These are phyloP conservation scores for Cajanus cajan DNA, from an alignment of 306 rosid genomes.

Conservation along the genomic window DNA sequence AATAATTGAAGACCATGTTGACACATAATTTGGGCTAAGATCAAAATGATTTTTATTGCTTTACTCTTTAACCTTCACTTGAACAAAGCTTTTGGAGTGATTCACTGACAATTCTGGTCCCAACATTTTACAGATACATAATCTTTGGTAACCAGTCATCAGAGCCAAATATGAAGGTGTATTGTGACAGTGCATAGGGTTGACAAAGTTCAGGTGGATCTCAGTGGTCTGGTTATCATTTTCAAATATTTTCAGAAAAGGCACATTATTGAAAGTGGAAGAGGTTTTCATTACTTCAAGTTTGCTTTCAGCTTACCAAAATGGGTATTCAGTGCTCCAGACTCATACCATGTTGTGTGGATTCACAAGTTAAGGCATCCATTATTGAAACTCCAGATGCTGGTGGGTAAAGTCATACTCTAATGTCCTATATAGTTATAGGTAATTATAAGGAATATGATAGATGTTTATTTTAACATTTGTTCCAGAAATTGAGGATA, in stretches of 20 bases:
- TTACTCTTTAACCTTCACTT: slow-evolving; percentile 23
- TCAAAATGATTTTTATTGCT: not conserved
- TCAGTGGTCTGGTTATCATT: slow-evolving; percentile 9
- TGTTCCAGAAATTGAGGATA: slow-evolving; percentile 63
- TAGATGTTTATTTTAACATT: slow-evolving; percentile 23
- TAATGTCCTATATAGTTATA: slow-evolving; percentile 3
- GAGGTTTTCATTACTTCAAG: slow-evolving; percentile 23
- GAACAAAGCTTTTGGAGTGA: slow-evolving; percentile 21
- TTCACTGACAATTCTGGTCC: slow-evolving; percentile 26
- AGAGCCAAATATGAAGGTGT: slow-evolving; percentile 21
- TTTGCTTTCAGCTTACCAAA: slow-evolving; percentile 31
- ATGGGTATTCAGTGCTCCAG: slow-evolving; percentile 78
- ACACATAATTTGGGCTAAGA: not conserved
- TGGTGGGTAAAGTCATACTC: slow-evolving; percentile 44
- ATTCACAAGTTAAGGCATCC: slow-evolving; percentile 77
- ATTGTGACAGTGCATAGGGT: slow-evolving; percentile 20
- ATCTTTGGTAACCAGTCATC: not conserved
- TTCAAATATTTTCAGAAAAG: slow-evolving; percentile 31
- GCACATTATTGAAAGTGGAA: slow-evolving; percentile 35
- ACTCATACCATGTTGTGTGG: slow-evolving; percentile 62
- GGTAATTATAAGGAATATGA: slow-evolving; percentile 7
- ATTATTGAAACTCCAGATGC: slow-evolving; percentile 64
- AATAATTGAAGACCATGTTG: not conserved
- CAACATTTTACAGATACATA: slow-evolving; percentile 4
- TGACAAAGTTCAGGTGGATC: slow-evolving; percentile 28